These are phyloP conservation scores for Ganoderma lingzhi DNA, from an alignment of 1,284 basidiomycete genomes.

Conservation along the genomic window DNA sequence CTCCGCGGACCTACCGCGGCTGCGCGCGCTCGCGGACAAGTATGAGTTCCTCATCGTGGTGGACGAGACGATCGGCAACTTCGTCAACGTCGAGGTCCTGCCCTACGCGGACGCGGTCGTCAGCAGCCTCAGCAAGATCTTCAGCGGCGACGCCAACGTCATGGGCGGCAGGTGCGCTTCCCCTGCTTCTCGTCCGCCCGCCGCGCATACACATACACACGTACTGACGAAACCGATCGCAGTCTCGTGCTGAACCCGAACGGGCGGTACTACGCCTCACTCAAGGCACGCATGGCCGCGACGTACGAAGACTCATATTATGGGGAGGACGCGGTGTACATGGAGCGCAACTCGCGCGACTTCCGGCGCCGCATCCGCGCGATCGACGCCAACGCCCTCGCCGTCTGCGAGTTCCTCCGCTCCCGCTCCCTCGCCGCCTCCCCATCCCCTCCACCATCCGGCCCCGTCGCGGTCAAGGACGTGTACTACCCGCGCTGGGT, in stretches of 20 bases:
- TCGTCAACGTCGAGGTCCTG: slow-evolving; percentile 94
- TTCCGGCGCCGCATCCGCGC: slow-evolving; percentile 80
- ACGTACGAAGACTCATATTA: slow-evolving; percentile 91
- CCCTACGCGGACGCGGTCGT: slow-evolving; percentile 94
- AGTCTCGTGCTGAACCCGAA: slow-evolving; percentile 90
- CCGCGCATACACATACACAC: slow-evolving; percentile 4
- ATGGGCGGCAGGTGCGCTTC: slow-evolving; percentile 90
- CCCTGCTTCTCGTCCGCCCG: slow-evolving; percentile 5
- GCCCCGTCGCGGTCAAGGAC: slow-evolving; percentile 62
- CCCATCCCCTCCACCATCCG: slow-evolving; percentile 26
- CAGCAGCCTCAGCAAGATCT: slow-evolving; percentile 94
- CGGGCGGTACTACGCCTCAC: slow-evolving; percentile 67
- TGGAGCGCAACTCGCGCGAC: slow-evolving; percentile 98
- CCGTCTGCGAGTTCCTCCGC: slow-evolving; percentile 83
- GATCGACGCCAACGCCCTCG: slow-evolving; percentile 88
- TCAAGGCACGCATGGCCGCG: slow-evolving; percentile 69
- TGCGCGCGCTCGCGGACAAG: slow-evolving; percentile 87
- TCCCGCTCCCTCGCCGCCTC: slow-evolving; percentile 59
- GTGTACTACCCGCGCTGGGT: slow-evolving; percentile 93
- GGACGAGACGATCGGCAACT: slow-evolving; percentile 97
- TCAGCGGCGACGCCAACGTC: slow-evolving; percentile 94
- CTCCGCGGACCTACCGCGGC: slow-evolving; percentile 80
- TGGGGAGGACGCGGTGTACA: slow-evolving; percentile 93
- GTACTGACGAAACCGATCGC: slow-evolving; percentile 22
- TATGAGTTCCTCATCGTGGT: slow-evolving; percentile 91